Conservation (phyloP, 2,329 filamentous ascomycete species). For the Talaromyces albobiverticillius region DNA sequence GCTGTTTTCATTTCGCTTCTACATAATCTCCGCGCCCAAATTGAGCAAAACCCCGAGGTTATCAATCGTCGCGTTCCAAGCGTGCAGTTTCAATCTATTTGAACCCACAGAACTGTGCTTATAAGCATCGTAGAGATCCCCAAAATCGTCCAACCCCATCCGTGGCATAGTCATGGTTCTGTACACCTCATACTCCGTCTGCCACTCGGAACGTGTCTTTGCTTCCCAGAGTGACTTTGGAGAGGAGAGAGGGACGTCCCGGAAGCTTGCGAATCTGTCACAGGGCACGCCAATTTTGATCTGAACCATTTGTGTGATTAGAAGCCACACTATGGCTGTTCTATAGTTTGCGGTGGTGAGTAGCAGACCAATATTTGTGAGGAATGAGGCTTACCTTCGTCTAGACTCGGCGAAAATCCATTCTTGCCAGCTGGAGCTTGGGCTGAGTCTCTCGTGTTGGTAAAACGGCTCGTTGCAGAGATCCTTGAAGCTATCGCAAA, state of each 20-base stretch:
- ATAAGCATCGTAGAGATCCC: conserved; percentile 4
- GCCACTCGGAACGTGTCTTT: not conserved
- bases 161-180: conserved; percentile 5
- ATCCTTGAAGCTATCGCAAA: conserved; percentile 3
- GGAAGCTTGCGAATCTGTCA: conserved; percentile 1
- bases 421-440: conserved; percentile 3
- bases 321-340: conserved; percentile 1
- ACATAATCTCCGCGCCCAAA: conserved; percentile 1
- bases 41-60: not conserved
- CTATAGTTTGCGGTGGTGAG: not conserved
- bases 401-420: conserved; percentile 8
- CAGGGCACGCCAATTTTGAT: conserved; percentile 1
- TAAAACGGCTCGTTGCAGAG: conserved; percentile 9
- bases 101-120: not conserved
- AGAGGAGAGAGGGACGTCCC: not conserved
- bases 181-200: conserved; percentile 5
- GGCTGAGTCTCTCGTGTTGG: conserved; percentile 5
- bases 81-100: not conserved
- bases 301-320: conserved; percentile 4
- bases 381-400: not conserved
- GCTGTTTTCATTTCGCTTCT: not conserved
- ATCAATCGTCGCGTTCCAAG: conserved; percentile 3
- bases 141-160: conserved; percentile 3
- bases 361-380: not conserved
- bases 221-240: conserved; percentile 7